Conservation (phyloP, 257 asterid species). For the Solanum appendiculatum region DNA sequence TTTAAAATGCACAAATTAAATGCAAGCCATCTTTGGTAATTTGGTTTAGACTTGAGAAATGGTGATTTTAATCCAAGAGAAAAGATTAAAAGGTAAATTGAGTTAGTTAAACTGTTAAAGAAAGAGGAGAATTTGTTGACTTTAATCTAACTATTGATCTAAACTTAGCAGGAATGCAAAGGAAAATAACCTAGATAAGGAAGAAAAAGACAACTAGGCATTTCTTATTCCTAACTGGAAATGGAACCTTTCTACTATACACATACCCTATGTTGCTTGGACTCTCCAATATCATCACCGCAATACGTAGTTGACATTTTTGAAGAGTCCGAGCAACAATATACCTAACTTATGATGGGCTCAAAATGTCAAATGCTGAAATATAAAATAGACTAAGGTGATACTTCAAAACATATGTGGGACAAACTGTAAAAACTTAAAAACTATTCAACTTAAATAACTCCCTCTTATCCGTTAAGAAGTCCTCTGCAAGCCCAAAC, state of each 20-base stretch:
- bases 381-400: not conserved
- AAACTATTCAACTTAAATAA: not conserved
- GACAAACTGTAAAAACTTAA: not conserved
- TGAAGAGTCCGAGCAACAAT: too few relatives aligned
- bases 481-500: not conserved
- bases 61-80: not conserved
- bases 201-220: not conserved
- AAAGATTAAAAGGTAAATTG: not conserved
- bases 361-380: not conserved
- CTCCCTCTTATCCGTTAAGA: not conserved
- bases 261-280: too few relatives aligned
- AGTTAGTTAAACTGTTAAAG: not conserved
- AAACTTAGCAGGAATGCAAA: not conserved
- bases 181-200: not conserved
- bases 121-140: not conserved
- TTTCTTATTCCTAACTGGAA: not conserved
- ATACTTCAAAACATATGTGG: not conserved
- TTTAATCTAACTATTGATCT: too few relatives aligned
- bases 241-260: not conserved
- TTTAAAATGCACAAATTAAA: not conserved
- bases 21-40: not conserved
- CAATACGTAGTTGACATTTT: too few relatives aligned
- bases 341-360: not conserved
- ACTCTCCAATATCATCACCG: too few relatives aligned
- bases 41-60: not conserved